Base-by-base conservation (phyloP, 139 green algal genomes). In the Picochlorum sp. region DNA sequence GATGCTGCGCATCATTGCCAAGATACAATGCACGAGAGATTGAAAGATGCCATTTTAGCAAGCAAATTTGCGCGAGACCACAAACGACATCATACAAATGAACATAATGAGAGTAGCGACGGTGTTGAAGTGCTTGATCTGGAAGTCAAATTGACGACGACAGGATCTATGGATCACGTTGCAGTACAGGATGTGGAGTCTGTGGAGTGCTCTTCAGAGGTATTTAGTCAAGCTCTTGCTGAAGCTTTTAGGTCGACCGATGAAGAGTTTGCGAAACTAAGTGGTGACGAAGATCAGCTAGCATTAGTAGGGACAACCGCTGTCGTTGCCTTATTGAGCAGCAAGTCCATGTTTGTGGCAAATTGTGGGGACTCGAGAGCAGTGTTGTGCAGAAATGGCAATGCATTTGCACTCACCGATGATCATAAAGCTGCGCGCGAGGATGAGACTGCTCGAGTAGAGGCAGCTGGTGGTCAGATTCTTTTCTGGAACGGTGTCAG, bases 321-420 rank as follows among this genome's bases (percentile, higher is more conserved):
- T 6, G 85, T 96, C 34, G 86, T 91, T 23, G 78, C 84, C 4
- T 73, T 96, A 26, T 66, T 92, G 5, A 71, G 80, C 41, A 32
- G 37, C 21, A 41, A 63, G 20, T 75, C 87, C 60, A 63, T 95
- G 0, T 90, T 83, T 68, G 83, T 95, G 1, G 86, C 82, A 16
- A 92, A 92, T 66, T 89, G 82, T 61, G 86, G 83, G 73, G 88
- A 95, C 71, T 92, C 84, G 3, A 72, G 88, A 14, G 84, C 84
- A 0, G 84, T 95, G 50, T 66, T 95, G 38, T 86, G 76, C 38
- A 70, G 88, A 7, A 49, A 61, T 15, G 77, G 71, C 18, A 59
- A 58, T 45, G 86, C 79, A 0, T 59, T 86, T 34, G 58, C 76
- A 13, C 64, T 95, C 45, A 91, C 79, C 3, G 74, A 79, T 28